A percentile compares a stretch with the other conserved stretches of the same genome.
These are phyloP conservation scores for Zhuliangozyma blackwelliae DNA, from an alignment of 1,139 yeast species.

Conservation along the genomic window DNA sequence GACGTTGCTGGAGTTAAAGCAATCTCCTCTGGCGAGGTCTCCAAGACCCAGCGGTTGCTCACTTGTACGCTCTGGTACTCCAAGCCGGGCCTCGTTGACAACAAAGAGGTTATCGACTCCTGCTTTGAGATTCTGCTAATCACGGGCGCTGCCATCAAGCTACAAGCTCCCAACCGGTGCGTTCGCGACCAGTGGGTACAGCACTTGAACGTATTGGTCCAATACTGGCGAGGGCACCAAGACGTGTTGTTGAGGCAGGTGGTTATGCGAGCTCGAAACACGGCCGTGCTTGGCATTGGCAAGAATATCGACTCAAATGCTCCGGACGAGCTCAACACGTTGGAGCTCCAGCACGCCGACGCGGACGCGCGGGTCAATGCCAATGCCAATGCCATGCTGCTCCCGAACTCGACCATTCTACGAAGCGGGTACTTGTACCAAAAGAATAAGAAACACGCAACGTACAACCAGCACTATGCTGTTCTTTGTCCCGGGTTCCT, in stretches of 20 bases:
- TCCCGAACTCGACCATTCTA: slow-evolving; percentile 3
- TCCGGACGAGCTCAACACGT: slow-evolving; percentile 43
- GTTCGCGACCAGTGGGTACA: slow-evolving; percentile 65
- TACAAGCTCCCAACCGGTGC: slow-evolving; percentile 52
- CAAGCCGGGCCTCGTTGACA: slow-evolving; percentile 16
- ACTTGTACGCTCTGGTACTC: slow-evolving; percentile 45
- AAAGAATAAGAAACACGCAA: slow-evolving; percentile 65
- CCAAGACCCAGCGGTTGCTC: slow-evolving; percentile 31
- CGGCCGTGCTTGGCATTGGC: slow-evolving; percentile 43
- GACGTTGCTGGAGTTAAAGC: slow-evolving; percentile 38
- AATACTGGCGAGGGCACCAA: slow-evolving; percentile 58
- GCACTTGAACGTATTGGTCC: slow-evolving; percentile 38
- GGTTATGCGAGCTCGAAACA: slow-evolving; percentile 43
- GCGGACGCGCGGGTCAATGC: slow-evolving; percentile 1
- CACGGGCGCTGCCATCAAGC: slow-evolving; percentile 44
- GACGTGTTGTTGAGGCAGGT: slow-evolving; percentile 40
- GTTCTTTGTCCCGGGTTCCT: slow-evolving; percentile 69
- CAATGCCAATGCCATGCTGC: slow-evolving; percentile 1
- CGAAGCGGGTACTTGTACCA: slow-evolving; percentile 60
- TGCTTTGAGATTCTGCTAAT: slow-evolving; percentile 51
- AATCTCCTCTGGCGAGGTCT: slow-evolving; percentile 22
- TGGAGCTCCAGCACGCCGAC: slow-evolving; percentile 39
- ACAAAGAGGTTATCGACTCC: slow-evolving; percentile 34
- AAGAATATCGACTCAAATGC: slow-evolving; percentile 59
- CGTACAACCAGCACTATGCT: slow-evolving; percentile 58